Evolutionary conservation across 306 rosid genomes (phyloP).

Genomic region (Chamaecrista fasciculata): DNA sequence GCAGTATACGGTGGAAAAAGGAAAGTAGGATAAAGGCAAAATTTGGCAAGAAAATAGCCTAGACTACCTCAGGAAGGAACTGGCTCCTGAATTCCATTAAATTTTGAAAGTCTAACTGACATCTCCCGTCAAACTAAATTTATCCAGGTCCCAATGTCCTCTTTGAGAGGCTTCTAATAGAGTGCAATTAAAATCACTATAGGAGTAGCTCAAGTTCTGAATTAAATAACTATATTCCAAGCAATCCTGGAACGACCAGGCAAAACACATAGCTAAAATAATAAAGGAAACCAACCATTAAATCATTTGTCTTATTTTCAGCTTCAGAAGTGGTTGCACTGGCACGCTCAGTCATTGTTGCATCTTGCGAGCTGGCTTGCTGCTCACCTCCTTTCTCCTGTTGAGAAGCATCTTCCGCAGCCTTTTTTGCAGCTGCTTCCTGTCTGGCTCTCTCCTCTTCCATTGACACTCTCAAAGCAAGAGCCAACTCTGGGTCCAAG

Average conservation of each 20-base stretch:
- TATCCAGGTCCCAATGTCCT: background rate
- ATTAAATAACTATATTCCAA: conserved; percentile 6
- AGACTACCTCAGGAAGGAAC: background rate
- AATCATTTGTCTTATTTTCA: conserved; percentile 65
- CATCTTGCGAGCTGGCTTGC: conserved; percentile 71
- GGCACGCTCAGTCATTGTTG: conserved; percentile 75
- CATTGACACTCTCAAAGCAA: conserved; percentile 98
- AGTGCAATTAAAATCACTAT: background rate
- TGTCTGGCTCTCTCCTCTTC: conserved; percentile 99
- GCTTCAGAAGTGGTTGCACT: conserved; percentile 57
- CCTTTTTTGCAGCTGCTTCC: conserved; percentile 97
- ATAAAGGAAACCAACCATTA: conserved; percentile 40
- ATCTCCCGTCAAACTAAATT: background rate
- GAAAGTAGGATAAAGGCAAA: background rate
- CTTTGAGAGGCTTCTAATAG: background rate
- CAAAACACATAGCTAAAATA: background rate
- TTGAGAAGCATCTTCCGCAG: conserved; percentile 76
- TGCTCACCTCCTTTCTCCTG: conserved; percentile 74
- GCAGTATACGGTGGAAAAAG: background rate
- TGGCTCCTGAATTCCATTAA: background rate
- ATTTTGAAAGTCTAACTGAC: background rate
- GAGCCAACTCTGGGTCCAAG: conserved; percentile 97
- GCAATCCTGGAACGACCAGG: conserved; percentile 14
- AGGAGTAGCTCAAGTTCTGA: background rate
- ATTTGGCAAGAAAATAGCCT: background rate